These are phyloP conservation scores for Meyerozyma guilliermondii DNA, from an alignment of 1,139 yeast species.

Conservation along the genomic window DNA sequence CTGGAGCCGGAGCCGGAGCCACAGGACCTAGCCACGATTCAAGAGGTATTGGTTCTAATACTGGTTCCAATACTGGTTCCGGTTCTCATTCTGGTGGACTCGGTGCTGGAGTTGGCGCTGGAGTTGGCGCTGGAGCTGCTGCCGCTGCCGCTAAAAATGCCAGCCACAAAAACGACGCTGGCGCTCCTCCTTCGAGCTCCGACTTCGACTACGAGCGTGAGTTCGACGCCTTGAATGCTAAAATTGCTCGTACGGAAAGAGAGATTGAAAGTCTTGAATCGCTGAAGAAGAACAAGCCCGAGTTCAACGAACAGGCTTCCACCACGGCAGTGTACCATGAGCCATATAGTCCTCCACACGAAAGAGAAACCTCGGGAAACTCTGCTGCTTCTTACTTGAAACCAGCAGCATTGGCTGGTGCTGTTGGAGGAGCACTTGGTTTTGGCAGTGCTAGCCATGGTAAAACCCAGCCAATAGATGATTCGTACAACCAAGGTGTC, in stretches of 20 bases:
- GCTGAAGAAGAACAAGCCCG: background rate
- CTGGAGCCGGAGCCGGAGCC: background rate
- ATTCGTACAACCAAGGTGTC: constrained; percentile 10
- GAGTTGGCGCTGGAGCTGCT: constrained; percentile 7
- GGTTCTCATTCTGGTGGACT: constrained; percentile 2
- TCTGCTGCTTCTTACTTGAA: constrained; percentile 5
- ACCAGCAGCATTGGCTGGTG: constrained; percentile 3
- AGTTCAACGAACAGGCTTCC: constrained; percentile 11
- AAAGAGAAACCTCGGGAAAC: background rate
- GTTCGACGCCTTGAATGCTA: constrained; percentile 17
- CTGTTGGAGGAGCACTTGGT: constrained; percentile 8
- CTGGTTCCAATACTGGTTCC: constrained; percentile 8
- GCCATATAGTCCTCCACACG: constrained; percentile 5
- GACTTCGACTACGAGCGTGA: constrained; percentile 20
- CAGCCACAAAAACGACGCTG: constrained; percentile 2
- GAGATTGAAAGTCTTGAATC: constrained; percentile 18
- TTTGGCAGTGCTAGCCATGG: constrained; percentile 8
- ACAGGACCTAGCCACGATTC: background rate
- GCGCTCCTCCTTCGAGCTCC: constrained; percentile 15
- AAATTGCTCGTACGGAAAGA: constrained; percentile 21
- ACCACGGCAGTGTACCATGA: constrained; percentile 15
- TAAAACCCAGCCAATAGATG: constrained; percentile 9
- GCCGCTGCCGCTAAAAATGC: constrained; percentile 9
- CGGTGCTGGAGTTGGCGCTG: constrained; percentile 5
- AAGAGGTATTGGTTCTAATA: constrained; percentile 1